A percentile compares a stretch with the other conserved stretches of the same genome.
phyloP scores from a whole-genome alignment of 306 rosid genomes.

The Rosa lucieae region DNA sequence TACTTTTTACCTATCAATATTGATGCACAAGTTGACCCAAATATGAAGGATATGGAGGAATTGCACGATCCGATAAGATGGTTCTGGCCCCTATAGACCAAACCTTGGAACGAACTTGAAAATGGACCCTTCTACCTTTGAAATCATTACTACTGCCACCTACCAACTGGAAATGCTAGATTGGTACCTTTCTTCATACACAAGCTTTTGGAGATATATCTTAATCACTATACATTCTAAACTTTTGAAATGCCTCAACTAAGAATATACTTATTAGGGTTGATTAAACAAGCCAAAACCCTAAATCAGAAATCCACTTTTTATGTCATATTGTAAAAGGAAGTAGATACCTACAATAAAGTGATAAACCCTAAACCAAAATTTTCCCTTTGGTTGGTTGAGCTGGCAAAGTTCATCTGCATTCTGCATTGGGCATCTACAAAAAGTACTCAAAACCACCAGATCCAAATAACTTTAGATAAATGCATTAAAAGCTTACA shows the following conservation, averaged over 20 bases:
- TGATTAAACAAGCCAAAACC: not conserved
- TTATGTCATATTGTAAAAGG: not conserved
- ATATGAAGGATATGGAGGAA: conserved; percentile 16
- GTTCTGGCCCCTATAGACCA: conserved; percentile 4
- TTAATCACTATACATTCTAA: not conserved
- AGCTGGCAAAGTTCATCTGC: not conserved
- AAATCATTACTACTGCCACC: not conserved
- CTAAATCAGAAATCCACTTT: not conserved
- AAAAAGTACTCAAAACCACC: not conserved
- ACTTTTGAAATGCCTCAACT: not conserved
- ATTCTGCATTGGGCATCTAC: not conserved
- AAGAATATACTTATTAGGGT: not conserved
- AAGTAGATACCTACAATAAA: not conserved
- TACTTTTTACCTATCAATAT: conserved; percentile 14
- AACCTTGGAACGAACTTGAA: not conserved
- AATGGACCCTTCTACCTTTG: not conserved
- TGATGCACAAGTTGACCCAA: not conserved
- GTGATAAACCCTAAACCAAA: not conserved
- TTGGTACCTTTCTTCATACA: conserved; percentile 4
- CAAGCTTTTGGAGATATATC: not conserved
- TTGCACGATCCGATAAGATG: conserved; percentile 30
- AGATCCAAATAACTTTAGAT: not conserved
- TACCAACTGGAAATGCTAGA: not conserved
- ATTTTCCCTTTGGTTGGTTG: not conserved
- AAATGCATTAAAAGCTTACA: not conserved